phyloP scores from a whole-genome alignment of 257 asterid genomes.

The Gentiana straminea region DNA sequence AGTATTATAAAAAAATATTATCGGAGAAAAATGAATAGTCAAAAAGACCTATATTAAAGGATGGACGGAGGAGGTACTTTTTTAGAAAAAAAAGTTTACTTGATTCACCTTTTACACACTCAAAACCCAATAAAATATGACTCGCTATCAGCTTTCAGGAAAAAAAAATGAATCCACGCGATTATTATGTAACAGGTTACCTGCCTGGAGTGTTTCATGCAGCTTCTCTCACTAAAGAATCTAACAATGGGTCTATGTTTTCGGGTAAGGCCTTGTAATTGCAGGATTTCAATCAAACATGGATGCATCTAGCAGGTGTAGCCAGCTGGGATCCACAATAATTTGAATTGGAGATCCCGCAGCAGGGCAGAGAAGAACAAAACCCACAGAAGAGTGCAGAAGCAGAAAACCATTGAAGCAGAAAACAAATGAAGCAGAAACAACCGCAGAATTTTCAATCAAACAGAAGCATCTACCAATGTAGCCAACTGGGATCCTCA shows the following conservation, averaged over 20 bases:
- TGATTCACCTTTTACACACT: no score
- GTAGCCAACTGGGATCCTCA: constrained; percentile 85
- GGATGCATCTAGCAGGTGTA: constrained; percentile 69
- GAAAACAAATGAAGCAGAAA: constrained; percentile 12
- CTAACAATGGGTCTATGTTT: constrained; percentile 45
- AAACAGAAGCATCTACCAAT: constrained; percentile 72
- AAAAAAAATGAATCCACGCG: constrained; percentile 19
- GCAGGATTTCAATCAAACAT: constrained; percentile 55
- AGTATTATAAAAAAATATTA: no score
- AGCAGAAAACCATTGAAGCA: constrained; percentile 89
- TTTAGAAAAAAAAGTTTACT: no score
- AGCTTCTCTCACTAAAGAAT: constrained; percentile 36
- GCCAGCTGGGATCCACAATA: constrained; percentile 86
- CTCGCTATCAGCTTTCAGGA: constrained; percentile 1
- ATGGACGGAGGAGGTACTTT: no score
- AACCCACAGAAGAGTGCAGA: constrained; percentile 74
- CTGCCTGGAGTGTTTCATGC: constrained; percentile 60
- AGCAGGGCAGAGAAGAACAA: constrained; percentile 63
- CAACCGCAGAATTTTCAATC: constrained; percentile 53
- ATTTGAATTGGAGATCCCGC: constrained; percentile 85
- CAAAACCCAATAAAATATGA: no score
- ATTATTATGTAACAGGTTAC: constrained; percentile 34
- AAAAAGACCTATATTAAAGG: no score
- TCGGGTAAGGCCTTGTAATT: constrained; percentile 48
- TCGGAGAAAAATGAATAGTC: no score